Evolutionary conservation across 768 basidiomycete genomes (phyloP), one percentile per base, ranked within the genome.

Genomic region (Lyophyllum atratum): DNA sequence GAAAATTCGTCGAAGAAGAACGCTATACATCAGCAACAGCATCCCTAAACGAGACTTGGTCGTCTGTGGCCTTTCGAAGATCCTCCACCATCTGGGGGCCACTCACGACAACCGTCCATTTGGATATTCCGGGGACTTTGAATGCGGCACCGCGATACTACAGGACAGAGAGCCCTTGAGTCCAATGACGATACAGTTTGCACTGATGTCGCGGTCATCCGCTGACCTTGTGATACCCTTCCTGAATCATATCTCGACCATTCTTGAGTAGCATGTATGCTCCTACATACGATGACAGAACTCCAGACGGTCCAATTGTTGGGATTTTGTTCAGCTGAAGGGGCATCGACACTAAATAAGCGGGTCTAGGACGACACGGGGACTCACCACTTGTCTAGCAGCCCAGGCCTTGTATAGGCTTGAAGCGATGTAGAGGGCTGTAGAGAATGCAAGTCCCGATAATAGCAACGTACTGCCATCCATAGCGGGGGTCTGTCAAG

Each of bases 71-170:
- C 51, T 65, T 69, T 11, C 72, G 66, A 39, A 78, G 58, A 25
- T 76, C 74, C 14, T 74, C 70, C 8, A 74, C 59, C 54, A 70
- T 60, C 25, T 70, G 49, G 3, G 60, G 58, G n/a, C 70, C 70
- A 34, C 66, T 69, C 33, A 72, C 61, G 1, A 74, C 58, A 6
- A 76, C 62, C 2, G 66, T 54, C 76, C 74, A 76, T 45, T 60
- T 58, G 15, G 61, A 65, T 10, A 71, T 52, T 31, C 55, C 54
- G 9, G 66, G 67, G 22, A 69, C 42, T 33, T 64, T 65, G 59
- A 68, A 71, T 7, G 59, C 58, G 2, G 50, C 46, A 26, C 65
- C 63, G 25, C 43, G 53, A 50, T 61, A 64, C 62, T 63, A 42
- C 17, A 37, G 34, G 8, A 37, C 8, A 15, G 17, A 37, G 6